A percentile compares a stretch with the other conserved stretches of the same genome.
These are phyloP conservation scores for Zarea fungicola DNA, from an alignment of 2,329 filamentous ascomycete genomes.

Conservation along the genomic window DNA sequence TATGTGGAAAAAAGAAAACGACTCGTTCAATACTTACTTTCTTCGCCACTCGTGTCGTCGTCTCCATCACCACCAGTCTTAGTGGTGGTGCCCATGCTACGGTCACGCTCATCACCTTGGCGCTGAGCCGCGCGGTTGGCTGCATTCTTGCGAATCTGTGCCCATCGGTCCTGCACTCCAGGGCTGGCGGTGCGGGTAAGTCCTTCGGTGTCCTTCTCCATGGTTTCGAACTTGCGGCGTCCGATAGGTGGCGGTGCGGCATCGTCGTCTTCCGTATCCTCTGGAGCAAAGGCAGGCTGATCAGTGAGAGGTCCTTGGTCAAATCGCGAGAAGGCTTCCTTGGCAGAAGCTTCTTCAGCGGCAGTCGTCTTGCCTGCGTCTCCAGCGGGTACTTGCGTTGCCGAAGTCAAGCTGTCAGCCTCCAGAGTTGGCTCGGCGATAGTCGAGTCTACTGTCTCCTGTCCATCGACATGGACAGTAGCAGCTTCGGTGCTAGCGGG, in stretches of 20 bases:
- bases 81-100: conserved; percentile 41
- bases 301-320: conserved; percentile 85
- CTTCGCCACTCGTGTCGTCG: conserved; percentile 18
- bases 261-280: conserved; percentile 47
- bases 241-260: conserved; percentile 48
- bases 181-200: conserved; percentile 29
- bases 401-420: not conserved
- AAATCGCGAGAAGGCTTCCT: conserved; percentile 61
- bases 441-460: not conserved
- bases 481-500: conserved; percentile 15
- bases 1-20: not conserved
- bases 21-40: conserved; percentile 28
- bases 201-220: not conserved
- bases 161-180: conserved; percentile 72
- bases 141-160: conserved; percentile 91
- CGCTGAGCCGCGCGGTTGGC: conserved; percentile 68
- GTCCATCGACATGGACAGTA: conserved; percentile 9
- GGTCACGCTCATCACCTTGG: conserved; percentile 60
- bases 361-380: conserved; percentile 54
- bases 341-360: conserved; percentile 52
- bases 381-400: conserved; percentile 1
- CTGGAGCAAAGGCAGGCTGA: conserved; percentile 76
- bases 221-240: conserved; percentile 27
- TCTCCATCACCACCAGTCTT: conserved; percentile 51
- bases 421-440: conserved; percentile 7